Percentiles rank a stretch among this genome's conserved stretches.
These are phyloP conservation scores for Amylostereum areolatum DNA, from an alignment of 1,284 basidiomycete species.

Conservation along the genomic window DNA sequence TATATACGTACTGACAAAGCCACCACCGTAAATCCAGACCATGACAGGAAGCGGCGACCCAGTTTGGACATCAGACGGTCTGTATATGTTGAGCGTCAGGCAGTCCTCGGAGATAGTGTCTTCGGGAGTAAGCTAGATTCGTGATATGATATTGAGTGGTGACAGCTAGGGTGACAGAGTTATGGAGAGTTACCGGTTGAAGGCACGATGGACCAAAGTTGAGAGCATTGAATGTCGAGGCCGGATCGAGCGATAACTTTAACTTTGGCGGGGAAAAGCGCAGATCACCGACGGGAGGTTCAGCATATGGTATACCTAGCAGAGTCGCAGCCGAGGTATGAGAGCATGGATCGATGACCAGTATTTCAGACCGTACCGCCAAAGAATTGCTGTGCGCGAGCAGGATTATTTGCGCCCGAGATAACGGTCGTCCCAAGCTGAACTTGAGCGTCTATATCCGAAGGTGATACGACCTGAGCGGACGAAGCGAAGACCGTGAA, in stretches of 20 bases:
- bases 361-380: slow-evolving; percentile 4
- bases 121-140: not conserved
- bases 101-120: slow-evolving; percentile 36
- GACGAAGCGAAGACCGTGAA: not conserved
- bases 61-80: slow-evolving; percentile 26
- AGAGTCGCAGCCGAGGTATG: not conserved
- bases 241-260: slow-evolving; percentile 5
- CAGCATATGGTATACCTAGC: slow-evolving; percentile 25
- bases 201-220: slow-evolving; percentile 16
- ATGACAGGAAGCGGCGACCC: slow-evolving; percentile 31
- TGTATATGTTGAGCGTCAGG: slow-evolving; percentile 39
- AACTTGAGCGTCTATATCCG: not conserved
- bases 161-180: not conserved
- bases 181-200: slow-evolving; percentile 9
- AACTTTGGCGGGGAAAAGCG: slow-evolving; percentile 18
- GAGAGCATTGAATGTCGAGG: slow-evolving; percentile 13
- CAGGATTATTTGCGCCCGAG: slow-evolving; percentile 4
- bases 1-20: slow-evolving; percentile 9
- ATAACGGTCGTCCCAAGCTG: slow-evolving; percentile 9
- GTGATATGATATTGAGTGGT: too few species aligned
- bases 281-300: slow-evolving; percentile 18
- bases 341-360: not conserved
- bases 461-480: not conserved
- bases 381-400: slow-evolving; percentile 15
- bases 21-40: slow-evolving; percentile 25